These are phyloP conservation scores for Roridomyces roridus DNA, from an alignment of 768 basidiomycete genomes.

Conservation along the genomic window DNA sequence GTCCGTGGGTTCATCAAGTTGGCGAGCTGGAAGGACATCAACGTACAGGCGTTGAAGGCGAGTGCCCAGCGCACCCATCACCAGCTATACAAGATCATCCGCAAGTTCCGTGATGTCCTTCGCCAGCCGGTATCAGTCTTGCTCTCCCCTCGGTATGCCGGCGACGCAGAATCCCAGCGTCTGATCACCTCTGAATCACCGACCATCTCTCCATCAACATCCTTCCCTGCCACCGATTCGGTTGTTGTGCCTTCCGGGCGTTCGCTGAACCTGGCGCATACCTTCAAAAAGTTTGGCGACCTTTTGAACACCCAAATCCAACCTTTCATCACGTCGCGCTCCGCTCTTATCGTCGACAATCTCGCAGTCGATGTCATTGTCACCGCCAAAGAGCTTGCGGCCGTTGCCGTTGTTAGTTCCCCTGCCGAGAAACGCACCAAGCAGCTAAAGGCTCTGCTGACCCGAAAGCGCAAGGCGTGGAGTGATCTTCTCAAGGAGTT, in stretches of 20 bases:
- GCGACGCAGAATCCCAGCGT: slow-evolving; percentile 40
- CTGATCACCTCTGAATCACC: slow-evolving; percentile 9
- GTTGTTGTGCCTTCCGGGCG: slow-evolving; percentile 35
- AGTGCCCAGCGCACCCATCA: slow-evolving; percentile 92
- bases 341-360: slow-evolving; percentile 55
- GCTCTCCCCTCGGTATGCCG: slow-evolving; percentile 43
- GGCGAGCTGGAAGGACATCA: slow-evolving; percentile 98
- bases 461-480: slow-evolving; percentile 89
- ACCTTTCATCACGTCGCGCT: slow-evolving; percentile 45
- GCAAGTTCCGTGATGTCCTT: slow-evolving; percentile 92
- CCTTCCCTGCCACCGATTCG: slow-evolving; percentile 24
- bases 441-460: slow-evolving; percentile 73
- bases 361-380: slow-evolving; percentile 68
- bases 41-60: slow-evolving; percentile 90
- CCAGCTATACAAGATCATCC: slow-evolving; percentile 87
- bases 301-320: slow-evolving; percentile 51
- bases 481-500: slow-evolving; percentile 91
- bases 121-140: slow-evolving; percentile 66
- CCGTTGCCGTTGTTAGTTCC: slow-evolving; percentile 46
- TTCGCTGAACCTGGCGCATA: slow-evolving; percentile 54
- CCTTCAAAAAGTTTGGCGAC: slow-evolving; percentile 54
- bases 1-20: slow-evolving; percentile 88
- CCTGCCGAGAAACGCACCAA: slow-evolving; percentile 60
- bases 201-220: slow-evolving; percentile 1
- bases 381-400: slow-evolving; percentile 63